Conservation (phyloP, 2,329 filamentous ascomycete species). For the Aspergillus transmontanensis region DNA sequence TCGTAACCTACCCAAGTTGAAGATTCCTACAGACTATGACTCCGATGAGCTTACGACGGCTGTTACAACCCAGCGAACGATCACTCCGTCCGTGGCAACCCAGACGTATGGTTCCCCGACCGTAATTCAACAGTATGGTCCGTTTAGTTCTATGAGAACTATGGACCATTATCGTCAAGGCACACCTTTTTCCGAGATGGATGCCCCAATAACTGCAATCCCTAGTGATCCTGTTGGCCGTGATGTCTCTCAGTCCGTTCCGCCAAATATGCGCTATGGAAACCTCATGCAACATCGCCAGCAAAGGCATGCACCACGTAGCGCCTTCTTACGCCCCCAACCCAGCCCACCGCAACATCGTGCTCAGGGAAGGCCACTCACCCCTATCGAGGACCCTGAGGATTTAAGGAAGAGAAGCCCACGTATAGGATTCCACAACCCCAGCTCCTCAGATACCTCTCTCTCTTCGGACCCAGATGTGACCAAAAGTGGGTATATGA, state of each 20-base stretch:
- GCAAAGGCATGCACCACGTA: constrained; percentile 33
- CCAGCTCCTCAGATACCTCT: neutral
- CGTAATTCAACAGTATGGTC: constrained; percentile 18
- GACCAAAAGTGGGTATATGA: constrained; percentile 66
- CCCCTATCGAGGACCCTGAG: constrained; percentile 35
- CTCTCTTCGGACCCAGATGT: neutral
- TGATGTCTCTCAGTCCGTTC: constrained; percentile 75
- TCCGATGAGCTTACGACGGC: constrained; percentile 59
- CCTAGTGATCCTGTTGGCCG: constrained; percentile 34
- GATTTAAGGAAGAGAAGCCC: constrained; percentile 27
- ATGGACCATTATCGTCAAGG: constrained; percentile 58
- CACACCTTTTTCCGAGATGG: constrained; percentile 90
- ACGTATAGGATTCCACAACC: constrained; percentile 11
- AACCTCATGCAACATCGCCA: constrained; percentile 37
- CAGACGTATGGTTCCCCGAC: constrained; percentile 17
- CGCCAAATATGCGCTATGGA: constrained; percentile 87
- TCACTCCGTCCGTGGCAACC: constrained; percentile 11
- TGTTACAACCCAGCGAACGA: constrained; percentile 12
- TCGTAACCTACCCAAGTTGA: constrained; percentile 56
- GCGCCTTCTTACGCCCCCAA: constrained; percentile 51
- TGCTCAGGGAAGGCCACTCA: constrained; percentile 18
- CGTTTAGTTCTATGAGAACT: constrained; percentile 5
- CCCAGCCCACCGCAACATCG: constrained; percentile 23
- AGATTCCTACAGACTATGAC: constrained; percentile 67
- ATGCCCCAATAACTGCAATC: constrained; percentile 77